Evolutionary conservation across 257 asterid genomes (phyloP), one percentile per base, ranked within the genome.

Genomic region (Forsythia viridissima): DNA sequence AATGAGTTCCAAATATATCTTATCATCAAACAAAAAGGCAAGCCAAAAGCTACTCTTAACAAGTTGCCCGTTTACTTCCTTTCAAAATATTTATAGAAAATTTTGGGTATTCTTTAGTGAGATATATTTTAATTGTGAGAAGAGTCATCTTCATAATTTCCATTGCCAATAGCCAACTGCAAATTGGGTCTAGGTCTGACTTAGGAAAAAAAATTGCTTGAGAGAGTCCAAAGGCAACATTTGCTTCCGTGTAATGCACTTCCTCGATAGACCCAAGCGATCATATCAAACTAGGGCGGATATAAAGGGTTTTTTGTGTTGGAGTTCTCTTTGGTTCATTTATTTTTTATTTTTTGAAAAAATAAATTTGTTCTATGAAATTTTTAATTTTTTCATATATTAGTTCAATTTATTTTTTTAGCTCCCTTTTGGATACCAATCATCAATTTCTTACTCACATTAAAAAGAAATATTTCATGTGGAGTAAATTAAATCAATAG

Each of bases 181-280:
- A 51, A 51, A 51, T 51, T 51, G 36, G n/a, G 13, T 51, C 3
- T 15, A 51, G n/a, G 6, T 51, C 21, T 51, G 21, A 51, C 6
- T 0, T 3, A 51, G 16, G 0, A 15, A 7, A 7, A 61, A 61
- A 20, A 37, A 21, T 61, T 7, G 16, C 13, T 61, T 21, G 12
- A 59, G 1, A 61, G 69, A 61, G 69, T 61, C 69, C 69, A 61
- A 59, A 59, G 36, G 67, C 67, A 59, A 20, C 30, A 12, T 59
- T 59, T 59, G 67, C 67, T 18, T 59, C 11, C 10, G 67, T 59
- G 67, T 59, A 59, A 59, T 59, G 67, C 67, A 59, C 67, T n/a
- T 59, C n/a, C 4, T 52, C 9, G 3, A 16, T 18, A 18, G 1
- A 30, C 34, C 34, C 34, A 30, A 30, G 34, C 34, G 34, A 30